Base-by-base conservation (phyloP, 306 rosid species). In the Crataegus laevigata region DNA sequence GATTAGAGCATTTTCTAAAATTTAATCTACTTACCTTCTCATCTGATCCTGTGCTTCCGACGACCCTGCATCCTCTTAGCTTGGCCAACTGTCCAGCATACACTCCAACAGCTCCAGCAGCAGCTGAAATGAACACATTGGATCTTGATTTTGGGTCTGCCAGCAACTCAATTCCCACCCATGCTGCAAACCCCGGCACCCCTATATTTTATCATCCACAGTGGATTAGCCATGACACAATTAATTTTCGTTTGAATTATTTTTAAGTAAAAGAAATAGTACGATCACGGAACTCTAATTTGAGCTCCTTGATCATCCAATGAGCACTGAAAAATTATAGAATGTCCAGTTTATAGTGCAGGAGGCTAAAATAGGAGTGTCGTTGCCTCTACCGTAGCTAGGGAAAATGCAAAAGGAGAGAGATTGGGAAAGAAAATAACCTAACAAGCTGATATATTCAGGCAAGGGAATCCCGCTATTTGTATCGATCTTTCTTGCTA, bases 81-180 rank as follows among this genome's bases (percentile, higher is more conserved):
- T 86, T 90, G 30, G 96, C 96, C 47, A 90, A 77, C 47, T 90
- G 92, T 1, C 89, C 92, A 8, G 92, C 96, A 71, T n/a, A 80
- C 83, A 84, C 83, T 50, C 96, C 96, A 8, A 90, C 92, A 0
- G 73, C 96, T 51, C 96, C 90, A 0, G 92, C 88, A 0, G 91
- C 91, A 2, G 90, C 88, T 2, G 96, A 90, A 47, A 90, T 80
- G 73, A 86, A 86, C 78, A 90, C 92, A 71, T 84, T 88, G 1
- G 83, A 77, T 0, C 88, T 88, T n/a, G 80, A 24, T 54, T 88
- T 84, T 54, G 87, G 80, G 6, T 90, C 85, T 71, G 79, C 92
- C 11, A 90, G 0, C 40, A 84, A 76, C 76, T 73, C 84, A 58
- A 90, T 88, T 32, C 87, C 90, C 47, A 90, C 72, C 96, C 90